A percentile compares a stretch with the other conserved stretches of the same genome.
Conservation (phyloP, 2,329 filamentous ascomycete genomes). For the Curvularia verruculosa region DNA sequence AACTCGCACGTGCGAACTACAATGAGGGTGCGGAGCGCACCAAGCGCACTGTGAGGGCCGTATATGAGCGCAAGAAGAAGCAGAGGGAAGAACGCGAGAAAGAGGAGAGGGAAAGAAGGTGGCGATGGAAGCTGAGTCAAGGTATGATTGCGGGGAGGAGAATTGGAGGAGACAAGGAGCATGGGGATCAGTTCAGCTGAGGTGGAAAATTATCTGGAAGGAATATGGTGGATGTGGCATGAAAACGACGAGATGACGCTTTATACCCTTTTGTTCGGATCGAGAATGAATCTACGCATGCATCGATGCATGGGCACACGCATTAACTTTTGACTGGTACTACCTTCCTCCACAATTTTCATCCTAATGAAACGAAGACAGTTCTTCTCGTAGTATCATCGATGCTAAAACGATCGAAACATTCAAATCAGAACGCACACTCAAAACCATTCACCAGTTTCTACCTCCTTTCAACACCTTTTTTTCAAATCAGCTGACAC, state of each 20-base stretch:
- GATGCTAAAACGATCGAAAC: neutral
- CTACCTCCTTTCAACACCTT: too few relatives aligned
- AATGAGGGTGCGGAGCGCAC: slow-evolving; percentile 80
- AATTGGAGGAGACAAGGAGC: slow-evolving; percentile 61
- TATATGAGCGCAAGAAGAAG: slow-evolving; percentile 90
- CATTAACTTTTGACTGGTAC: neutral
- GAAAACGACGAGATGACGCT: neutral
- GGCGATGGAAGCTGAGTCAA: slow-evolving; percentile 51
- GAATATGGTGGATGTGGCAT: neutral
- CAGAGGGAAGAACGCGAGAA: slow-evolving; percentile 62
- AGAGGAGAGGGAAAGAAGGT: slow-evolving; percentile 47
- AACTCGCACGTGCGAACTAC: slow-evolving; percentile 85
- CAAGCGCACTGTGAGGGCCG: slow-evolving; percentile 77
- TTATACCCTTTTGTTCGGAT: slow-evolving; percentile 11
- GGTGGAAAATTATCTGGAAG: neutral
- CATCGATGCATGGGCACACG: neutral
- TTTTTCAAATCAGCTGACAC: too few relatives aligned
- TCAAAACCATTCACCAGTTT: neutral
- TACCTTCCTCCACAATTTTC: too few relatives aligned
- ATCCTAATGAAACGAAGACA: neutral
- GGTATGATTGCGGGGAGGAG: slow-evolving; percentile 60
- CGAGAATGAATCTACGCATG: slow-evolving; percentile 3
- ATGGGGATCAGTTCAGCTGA: slow-evolving; percentile 67
- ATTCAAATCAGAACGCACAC: neutral
- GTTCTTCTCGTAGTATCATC: neutral